phyloP scores from a whole-genome alignment of 2,329 filamentous ascomycete species.

The Cyphellophora attinorum region DNA sequence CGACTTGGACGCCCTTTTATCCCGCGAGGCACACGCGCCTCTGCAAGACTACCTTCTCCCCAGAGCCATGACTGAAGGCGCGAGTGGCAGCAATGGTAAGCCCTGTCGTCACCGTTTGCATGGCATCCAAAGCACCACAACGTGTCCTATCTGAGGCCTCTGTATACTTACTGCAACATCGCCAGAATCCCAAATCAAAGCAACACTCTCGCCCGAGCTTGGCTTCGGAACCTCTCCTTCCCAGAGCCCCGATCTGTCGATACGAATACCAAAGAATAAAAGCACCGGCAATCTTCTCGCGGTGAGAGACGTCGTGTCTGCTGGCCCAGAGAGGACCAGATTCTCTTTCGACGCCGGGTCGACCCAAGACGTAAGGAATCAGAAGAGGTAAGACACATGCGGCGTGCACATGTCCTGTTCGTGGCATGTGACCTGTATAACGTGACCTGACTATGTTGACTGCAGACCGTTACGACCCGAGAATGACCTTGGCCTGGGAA shows the following conservation, averaged over 20 bases:
- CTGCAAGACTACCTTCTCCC: background rate
- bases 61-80: background rate
- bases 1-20: too few relatives aligned
- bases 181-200: background rate
- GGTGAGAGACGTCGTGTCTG: conserved; percentile 9
- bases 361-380: conserved; percentile 56
- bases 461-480: conserved; percentile 72
- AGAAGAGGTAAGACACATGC: conserved; percentile 53
- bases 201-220: background rate
- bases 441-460: conserved; percentile 4
- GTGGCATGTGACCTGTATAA: background rate
- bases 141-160: too few relatives aligned
- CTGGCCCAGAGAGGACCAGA: conserved; percentile 46
- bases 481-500: conserved; percentile 77
- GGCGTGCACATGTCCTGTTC: background rate
- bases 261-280: conserved; percentile 36
- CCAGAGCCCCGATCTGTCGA: conserved; percentile 3
- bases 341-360: conserved; percentile 69
- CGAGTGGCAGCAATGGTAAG: background rate
- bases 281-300: conserved; percentile 39
- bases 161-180: too few relatives aligned
- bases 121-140: too few relatives aligned
- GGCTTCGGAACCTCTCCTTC: background rate
- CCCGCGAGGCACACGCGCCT: background rate
- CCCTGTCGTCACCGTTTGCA: background rate